Conservation (phyloP, 495 filamentous ascomycete genomes). For the Halenospora varia region DNA sequence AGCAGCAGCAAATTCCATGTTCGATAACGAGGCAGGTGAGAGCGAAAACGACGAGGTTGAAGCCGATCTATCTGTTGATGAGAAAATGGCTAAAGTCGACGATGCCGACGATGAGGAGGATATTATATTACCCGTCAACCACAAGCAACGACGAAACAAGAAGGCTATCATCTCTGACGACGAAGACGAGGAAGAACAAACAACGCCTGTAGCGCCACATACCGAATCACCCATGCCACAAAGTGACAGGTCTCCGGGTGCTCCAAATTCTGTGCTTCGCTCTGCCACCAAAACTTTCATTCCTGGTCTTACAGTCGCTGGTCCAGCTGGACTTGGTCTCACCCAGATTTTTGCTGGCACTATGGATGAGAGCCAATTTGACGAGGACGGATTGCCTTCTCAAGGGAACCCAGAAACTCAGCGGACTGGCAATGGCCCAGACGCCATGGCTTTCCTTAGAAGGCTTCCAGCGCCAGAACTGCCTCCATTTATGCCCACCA, state of each 20-base stretch:
- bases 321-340: constrained; percentile 63
- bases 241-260: constrained; percentile 35
- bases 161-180: constrained; percentile 51
- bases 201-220: constrained; percentile 42
- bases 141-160: constrained; percentile 30
- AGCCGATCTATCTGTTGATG: constrained; percentile 25
- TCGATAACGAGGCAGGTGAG: constrained; percentile 36
- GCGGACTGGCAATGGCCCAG: constrained; percentile 18
- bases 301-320: constrained; percentile 50
- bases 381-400: constrained; percentile 2
- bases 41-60: constrained; percentile 36
- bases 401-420: neutral
- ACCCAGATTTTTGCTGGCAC: constrained; percentile 94
- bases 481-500: constrained; percentile 37
- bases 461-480: constrained; percentile 49
- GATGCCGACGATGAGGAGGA: constrained; percentile 23
- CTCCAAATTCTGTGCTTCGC: constrained; percentile 49
- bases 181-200: constrained; percentile 61
- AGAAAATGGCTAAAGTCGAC: constrained; percentile 12
- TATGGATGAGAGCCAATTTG: constrained; percentile 55
- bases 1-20: constrained; percentile 30
- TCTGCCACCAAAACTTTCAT: constrained; percentile 57
- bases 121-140: constrained; percentile 23
- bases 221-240: constrained; percentile 29
- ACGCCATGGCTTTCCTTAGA: constrained; percentile 46